Percentiles rank a stretch among this genome's conserved stretches.
These are phyloP conservation scores for Amborella trichopoda DNA, from an alignment of 164 flowering plant genomes.

Conservation along the genomic window DNA sequence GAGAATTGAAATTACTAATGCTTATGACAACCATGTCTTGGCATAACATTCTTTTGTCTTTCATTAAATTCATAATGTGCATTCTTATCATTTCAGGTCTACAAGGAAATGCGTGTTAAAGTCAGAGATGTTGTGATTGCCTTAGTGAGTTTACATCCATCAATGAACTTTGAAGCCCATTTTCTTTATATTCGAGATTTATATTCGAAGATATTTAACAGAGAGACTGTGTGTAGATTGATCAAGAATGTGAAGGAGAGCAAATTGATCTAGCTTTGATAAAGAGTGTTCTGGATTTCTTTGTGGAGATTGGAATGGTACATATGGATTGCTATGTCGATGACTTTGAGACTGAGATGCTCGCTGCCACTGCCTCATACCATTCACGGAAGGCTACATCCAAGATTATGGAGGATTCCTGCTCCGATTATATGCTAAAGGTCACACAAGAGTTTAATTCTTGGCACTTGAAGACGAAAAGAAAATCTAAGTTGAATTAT, in stretches of 20 bases:
- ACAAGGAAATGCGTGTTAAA: no score
- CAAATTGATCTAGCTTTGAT: constrained; percentile 69
- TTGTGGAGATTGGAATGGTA: constrained; percentile 79
- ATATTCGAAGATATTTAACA: no score
- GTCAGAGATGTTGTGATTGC: no score
- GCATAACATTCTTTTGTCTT: neutral
- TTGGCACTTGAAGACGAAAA: no score
- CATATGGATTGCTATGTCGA: constrained; percentile 51
- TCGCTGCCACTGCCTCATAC: constrained; percentile 55
- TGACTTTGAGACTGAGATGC: constrained; percentile 63
- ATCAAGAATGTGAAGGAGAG: constrained; percentile 26
- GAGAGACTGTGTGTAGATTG: no score
- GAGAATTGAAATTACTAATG: no score
- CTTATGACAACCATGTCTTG: no score
- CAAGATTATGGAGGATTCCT: constrained; percentile 79
- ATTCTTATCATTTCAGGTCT: constrained; percentile 30
- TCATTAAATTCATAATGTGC: neutral
- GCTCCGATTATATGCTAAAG: constrained; percentile 77
- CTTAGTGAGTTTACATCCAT: no score
- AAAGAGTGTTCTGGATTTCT: constrained; percentile 68
- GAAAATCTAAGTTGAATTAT: no score
- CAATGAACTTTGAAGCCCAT: no score
- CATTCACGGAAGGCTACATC: constrained; percentile 72
- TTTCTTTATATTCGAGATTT: no score
- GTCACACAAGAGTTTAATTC: constrained; percentile 14